Percentiles rank a stretch among this genome's conserved stretches.
These are phyloP conservation scores for Aspergillus hancockii DNA, from an alignment of 495 filamentous ascomycete species.

Conservation along the genomic window DNA sequence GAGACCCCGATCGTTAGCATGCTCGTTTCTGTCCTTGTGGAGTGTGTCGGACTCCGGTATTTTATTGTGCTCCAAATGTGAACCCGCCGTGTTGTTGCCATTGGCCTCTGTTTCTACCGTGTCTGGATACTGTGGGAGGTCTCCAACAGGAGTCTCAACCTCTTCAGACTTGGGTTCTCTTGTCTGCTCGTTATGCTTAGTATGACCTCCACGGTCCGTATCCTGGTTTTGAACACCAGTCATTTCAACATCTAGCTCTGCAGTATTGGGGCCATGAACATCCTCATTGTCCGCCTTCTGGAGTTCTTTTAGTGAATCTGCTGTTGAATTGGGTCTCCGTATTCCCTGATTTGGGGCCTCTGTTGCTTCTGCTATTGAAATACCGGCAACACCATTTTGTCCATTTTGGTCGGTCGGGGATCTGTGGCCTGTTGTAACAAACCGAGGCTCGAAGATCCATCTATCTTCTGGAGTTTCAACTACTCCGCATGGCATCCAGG, in stretches of 20 bases:
- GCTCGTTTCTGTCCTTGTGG: conserved; percentile 17
- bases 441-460: conserved; percentile 43
- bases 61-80: conserved; percentile 7
- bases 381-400: conserved; percentile 15
- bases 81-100: conserved; percentile 13
- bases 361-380: conserved; percentile 10
- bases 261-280: neutral
- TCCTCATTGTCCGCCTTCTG: conserved; percentile 17
- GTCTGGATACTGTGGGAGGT: conserved; percentile 39
- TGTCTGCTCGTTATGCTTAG: conserved; percentile 13
- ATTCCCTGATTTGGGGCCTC: conserved; percentile 10
- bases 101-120: conserved; percentile 16
- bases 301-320: conserved; percentile 9
- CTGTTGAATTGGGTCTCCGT: conserved; percentile 12
- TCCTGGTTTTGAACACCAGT: conserved; percentile 28
- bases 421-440: conserved; percentile 18
- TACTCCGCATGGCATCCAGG: conserved; percentile 72
- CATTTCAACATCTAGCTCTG: conserved; percentile 48
- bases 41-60: conserved; percentile 14
- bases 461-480: conserved; percentile 39
- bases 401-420: conserved; percentile 22
- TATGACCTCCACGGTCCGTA: neutral
- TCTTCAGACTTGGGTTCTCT: conserved; percentile 43
- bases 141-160: conserved; percentile 37
- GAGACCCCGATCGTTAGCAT: conserved; percentile 12